Percentiles rank a stretch among this genome's conserved stretches.
These are phyloP conservation scores for Debaryomycetaceae sp. DNA, from an alignment of 1,139 yeast genomes.

Conservation along the genomic window DNA sequence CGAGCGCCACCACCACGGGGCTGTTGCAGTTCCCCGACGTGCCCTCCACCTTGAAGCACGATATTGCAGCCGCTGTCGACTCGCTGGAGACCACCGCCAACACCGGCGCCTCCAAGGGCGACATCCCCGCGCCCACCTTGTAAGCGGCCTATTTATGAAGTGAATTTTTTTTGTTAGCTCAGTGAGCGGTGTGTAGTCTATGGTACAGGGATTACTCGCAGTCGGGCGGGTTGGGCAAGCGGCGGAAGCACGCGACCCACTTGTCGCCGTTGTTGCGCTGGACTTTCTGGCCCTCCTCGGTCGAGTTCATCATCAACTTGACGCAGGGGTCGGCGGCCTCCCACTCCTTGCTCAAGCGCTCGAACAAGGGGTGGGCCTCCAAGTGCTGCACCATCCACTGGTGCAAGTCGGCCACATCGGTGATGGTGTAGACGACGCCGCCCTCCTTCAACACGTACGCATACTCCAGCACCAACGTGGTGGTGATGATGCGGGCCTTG, in stretches of 20 bases:
- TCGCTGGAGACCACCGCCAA: constrained; percentile 20
- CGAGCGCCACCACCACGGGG: constrained; percentile 27
- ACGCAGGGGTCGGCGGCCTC: constrained; percentile 80
- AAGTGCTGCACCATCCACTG: constrained; percentile 95
- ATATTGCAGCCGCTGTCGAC: constrained; percentile 7
- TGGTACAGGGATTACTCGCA: constrained; percentile 17
- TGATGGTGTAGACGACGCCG: constrained; percentile 88
- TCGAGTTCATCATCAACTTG: constrained; percentile 77
- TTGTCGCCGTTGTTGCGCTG: constrained; percentile 83
- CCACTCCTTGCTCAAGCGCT: constrained; percentile 75
- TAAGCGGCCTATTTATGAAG: constrained; percentile 3
- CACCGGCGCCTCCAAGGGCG: constrained; percentile 17
- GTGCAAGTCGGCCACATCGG: constrained; percentile 92
- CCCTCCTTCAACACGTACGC: constrained; percentile 86
- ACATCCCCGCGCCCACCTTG: constrained; percentile 9
- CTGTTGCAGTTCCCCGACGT: constrained; percentile 47
- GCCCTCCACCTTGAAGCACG: constrained; percentile 20
- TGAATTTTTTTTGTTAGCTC: constrained; percentile 1
- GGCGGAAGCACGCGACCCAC: constrained; percentile 81
- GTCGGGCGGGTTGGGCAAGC: constrained; percentile 58
- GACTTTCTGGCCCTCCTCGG: constrained; percentile 98
- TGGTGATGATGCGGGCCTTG: constrained; percentile 92
- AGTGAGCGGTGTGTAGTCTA: background rate
- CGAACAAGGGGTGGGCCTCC: constrained; percentile 86
- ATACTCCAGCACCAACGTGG: constrained; percentile 82